phyloP scores from a whole-genome alignment of 2,329 filamentous ascomycete genomes.

The Juglanconis oblonga region DNA sequence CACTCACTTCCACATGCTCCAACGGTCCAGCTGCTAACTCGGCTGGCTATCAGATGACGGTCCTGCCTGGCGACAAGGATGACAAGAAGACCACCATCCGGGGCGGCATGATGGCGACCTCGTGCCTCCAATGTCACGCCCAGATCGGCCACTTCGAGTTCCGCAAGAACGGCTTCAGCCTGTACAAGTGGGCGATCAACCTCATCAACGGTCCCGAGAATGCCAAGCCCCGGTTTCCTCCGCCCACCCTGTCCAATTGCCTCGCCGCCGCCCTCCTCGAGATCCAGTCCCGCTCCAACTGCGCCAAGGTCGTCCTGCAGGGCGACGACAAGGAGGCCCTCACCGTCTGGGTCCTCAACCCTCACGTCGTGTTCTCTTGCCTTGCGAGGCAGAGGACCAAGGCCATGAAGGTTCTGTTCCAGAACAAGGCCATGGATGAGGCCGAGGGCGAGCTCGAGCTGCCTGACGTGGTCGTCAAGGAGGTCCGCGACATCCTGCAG shows the following conservation, averaged over 20 bases:
- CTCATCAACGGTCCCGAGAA: conserved; percentile 32
- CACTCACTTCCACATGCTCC: background rate
- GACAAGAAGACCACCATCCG: background rate
- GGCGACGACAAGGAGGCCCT: conserved; percentile 29
- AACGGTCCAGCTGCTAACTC: background rate
- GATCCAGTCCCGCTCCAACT: conserved; percentile 54
- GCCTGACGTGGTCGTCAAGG: conserved; percentile 46
- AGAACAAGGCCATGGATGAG: conserved; percentile 37
- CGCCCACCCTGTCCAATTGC: conserved; percentile 46
- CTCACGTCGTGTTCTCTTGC: conserved; percentile 51
- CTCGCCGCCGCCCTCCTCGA: conserved; percentile 51
- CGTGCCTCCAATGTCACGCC: conserved; percentile 43
- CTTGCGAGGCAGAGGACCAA: conserved; percentile 28
- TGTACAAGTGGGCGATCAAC: conserved; percentile 59
- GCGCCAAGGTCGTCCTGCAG: conserved; percentile 53
- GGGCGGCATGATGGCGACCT: conserved; percentile 24
- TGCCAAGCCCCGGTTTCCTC: conserved; percentile 2
- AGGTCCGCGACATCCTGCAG: conserved; percentile 42
- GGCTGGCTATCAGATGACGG: background rate
- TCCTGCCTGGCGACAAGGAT: background rate
- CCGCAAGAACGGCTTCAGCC: conserved; percentile 41
- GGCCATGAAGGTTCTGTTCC: conserved; percentile 55
- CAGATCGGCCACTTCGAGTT: conserved; percentile 48
- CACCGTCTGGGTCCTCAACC: conserved; percentile 53
- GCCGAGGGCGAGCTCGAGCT: conserved; percentile 51